Evolutionary conservation across 345 rosid genomes (phyloP), one percentile per base, ranked within the genome.

Genomic region (Chamaenerion angustifolium): DNA sequence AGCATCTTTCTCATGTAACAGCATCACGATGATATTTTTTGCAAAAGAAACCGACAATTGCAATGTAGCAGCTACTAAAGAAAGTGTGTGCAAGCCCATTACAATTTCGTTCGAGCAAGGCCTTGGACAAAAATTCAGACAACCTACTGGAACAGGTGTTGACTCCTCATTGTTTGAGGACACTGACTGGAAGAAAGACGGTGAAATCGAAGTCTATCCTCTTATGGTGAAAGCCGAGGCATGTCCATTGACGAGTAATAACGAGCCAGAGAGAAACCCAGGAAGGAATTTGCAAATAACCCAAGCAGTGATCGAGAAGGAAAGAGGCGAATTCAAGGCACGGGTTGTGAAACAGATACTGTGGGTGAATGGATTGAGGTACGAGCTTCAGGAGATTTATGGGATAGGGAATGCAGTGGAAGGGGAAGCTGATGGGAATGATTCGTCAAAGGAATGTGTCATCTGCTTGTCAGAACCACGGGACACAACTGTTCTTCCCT

Each of bases 391-490:
- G 54, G 96, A 87, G 72, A 92, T 92, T 40, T 92, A 87, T 54
- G 98, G 98, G 40, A 83, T 92, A 18, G 98, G 89, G 55, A 81
- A 83, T 56, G 72, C 92, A 1, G 80, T 82, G 37, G 37, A 31
- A 8, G 37, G 37, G 2, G 85, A 78, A 45, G 74, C 71, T 2
- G 89, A 81, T 59, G 87, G 72, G 44, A 84, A 75, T 64, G 96
- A 92, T 46, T 67, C 76, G 0, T 96, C 93, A 41, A 90, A 87
- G 67, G 98, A 92, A 68, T 92, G 98, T 3, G 96, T 92, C 16
- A 86, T 87, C 46, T 92, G 98, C 76, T 66, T 92, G 56, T 81
- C 96, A 11, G 98, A 92, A 60, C 89, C 85, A 47, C 76, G 93
- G 40, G 93, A 87, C 55, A 92, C 93, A 1, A 83, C 98, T 11